phyloP scores from a whole-genome alignment of 305 asterid genomes.

The Fraxinus greggii region DNA sequence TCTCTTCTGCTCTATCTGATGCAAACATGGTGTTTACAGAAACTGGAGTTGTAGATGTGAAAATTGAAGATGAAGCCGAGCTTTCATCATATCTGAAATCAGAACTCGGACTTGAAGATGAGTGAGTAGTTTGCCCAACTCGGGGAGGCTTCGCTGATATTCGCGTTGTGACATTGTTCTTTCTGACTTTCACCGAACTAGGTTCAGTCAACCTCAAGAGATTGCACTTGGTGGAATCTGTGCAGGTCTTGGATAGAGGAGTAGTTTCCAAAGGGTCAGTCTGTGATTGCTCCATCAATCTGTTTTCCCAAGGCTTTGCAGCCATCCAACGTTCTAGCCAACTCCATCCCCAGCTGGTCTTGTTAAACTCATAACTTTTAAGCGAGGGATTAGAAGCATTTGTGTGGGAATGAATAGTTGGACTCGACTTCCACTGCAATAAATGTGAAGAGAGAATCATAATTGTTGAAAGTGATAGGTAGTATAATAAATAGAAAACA shows the following conservation, averaged over 20 bases:
- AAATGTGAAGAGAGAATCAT: not conserved
- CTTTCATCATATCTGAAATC: slow-evolving; percentile 70
- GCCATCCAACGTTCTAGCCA: slow-evolving; percentile 99
- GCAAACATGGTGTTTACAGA: slow-evolving; percentile 47
- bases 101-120: slow-evolving; percentile 89
- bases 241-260: slow-evolving; percentile 36
- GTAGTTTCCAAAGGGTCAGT: slow-evolving; percentile 38
- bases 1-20: slow-evolving; percentile 58
- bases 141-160: slow-evolving; percentile 71
- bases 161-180: slow-evolving; percentile 67
- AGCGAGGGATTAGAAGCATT: slow-evolving; percentile 41
- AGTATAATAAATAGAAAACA: not conserved
- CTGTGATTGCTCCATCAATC: slow-evolving; percentile 61
- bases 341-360: slow-evolving; percentile 76
- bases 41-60: slow-evolving; percentile 70
- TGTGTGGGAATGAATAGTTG: slow-evolving; percentile 37
- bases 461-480: not conserved
- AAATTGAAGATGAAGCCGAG: slow-evolving; percentile 79
- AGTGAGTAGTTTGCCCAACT: slow-evolving; percentile 42
- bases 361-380: slow-evolving; percentile 46
- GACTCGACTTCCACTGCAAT: slow-evolving; percentile 64
- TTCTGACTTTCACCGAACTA: slow-evolving; percentile 47
- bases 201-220: slow-evolving; percentile 45
- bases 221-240: slow-evolving; percentile 27
- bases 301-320: slow-evolving; percentile 94